phyloP scores from a whole-genome alignment of 768 basidiomycete genomes.

The Termitomyces sp. region DNA sequence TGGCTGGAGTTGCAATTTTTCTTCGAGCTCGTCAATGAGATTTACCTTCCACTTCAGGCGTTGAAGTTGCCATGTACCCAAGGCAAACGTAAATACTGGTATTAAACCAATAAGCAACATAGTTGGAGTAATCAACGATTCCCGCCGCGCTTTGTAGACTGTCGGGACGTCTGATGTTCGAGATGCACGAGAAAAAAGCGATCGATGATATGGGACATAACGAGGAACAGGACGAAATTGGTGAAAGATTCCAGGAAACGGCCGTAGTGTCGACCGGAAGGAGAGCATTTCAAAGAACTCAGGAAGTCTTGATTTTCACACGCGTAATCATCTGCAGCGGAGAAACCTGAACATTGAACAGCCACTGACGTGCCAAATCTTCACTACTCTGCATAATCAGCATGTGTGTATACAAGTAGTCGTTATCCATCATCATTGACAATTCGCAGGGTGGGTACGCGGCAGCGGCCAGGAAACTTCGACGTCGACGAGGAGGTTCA shows the following conservation, averaged over 20 bases:
- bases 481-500: conserved; percentile 83
- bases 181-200: conserved; percentile 5
- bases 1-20: conserved; percentile 78
- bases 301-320: conserved; percentile 8
- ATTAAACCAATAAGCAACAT: conserved; percentile 77
- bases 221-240: background rate
- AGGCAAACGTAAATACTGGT: conserved; percentile 83
- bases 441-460: conserved; percentile 34
- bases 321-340: conserved; percentile 7
- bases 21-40: conserved; percentile 90
- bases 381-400: conserved; percentile 1
- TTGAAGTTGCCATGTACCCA: conserved; percentile 93
- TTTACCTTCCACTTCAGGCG: conserved; percentile 93
- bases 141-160: conserved; percentile 52
- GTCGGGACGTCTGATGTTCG: conserved; percentile 31
- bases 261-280: conserved; percentile 10
- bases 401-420: conserved; percentile 9
- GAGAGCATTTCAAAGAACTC: conserved; percentile 7
- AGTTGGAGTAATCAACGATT: conserved; percentile 63
- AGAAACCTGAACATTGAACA: conserved; percentile 3
- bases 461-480: conserved; percentile 38
- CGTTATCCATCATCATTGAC: background rate
- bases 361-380: background rate
- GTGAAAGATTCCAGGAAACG: background rate
- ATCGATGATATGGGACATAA: conserved; percentile 3